These are phyloP conservation scores for Plenodomus biglobosus DNA, from an alignment of 2,329 filamentous ascomycete species.

Conservation along the genomic window DNA sequence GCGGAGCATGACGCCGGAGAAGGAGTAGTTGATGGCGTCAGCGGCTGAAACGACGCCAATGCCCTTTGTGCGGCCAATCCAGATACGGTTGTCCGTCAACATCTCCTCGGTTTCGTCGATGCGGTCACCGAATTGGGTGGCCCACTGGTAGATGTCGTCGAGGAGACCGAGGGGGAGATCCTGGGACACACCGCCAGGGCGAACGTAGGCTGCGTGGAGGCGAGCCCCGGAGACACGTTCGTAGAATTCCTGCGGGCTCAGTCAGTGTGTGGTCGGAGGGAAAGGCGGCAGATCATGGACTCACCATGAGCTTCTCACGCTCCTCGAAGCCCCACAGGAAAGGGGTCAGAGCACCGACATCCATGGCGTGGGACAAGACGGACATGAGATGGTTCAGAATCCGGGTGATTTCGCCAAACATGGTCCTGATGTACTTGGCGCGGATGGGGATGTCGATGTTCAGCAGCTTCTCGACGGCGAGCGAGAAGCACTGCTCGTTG, in stretches of 20 bases:
- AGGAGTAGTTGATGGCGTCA: constrained; percentile 96
- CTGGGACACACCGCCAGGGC: constrained; percentile 93
- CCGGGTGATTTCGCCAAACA: constrained; percentile 95
- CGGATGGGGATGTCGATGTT: constrained; percentile 95
- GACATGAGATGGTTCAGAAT: constrained; percentile 98
- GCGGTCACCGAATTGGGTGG: constrained; percentile 96
- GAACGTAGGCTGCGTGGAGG: constrained; percentile 94
- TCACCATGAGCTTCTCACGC: constrained; percentile 98
- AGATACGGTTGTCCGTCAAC: constrained; percentile 98
- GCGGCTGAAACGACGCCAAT: constrained; percentile 87
- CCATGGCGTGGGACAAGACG: constrained; percentile 95
- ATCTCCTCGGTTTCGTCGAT: constrained; percentile 99
- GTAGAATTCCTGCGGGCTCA: constrained; percentile 89
- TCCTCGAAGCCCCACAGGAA: constrained; percentile 99
- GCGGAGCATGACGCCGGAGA: constrained; percentile 96
- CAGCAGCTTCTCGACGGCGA: constrained; percentile 96
- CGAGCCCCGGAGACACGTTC: constrained; percentile 98
- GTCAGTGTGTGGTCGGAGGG: constrained; percentile 9
- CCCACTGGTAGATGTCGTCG: constrained; percentile 99
- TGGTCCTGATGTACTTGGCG: constrained; percentile 93
- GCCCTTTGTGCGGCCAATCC: constrained; percentile 89
- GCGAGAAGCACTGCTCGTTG: constrained; percentile 95
- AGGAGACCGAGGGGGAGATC: constrained; percentile 91
- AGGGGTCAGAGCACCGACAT: constrained; percentile 94
- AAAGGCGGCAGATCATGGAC: constrained; percentile 7